Conservation (phyloP, 179 eudicot species). For the Corrigiola litoralis region DNA sequence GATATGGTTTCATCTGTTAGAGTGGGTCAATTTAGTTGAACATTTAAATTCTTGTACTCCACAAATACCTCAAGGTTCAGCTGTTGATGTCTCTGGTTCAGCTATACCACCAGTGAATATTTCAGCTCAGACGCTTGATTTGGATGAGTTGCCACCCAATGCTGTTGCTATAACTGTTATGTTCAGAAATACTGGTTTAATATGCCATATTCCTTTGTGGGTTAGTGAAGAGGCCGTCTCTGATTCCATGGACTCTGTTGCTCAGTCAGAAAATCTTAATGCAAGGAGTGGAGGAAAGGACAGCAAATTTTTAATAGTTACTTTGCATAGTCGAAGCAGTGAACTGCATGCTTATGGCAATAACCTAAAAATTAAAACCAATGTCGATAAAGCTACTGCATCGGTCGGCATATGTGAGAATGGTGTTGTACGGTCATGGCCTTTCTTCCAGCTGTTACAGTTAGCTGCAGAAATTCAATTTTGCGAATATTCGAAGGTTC, state of each 20-base stretch:
- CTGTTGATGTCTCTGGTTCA: constrained; percentile 22
- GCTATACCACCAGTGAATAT: constrained; percentile 16
- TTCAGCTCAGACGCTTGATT: constrained; percentile 23
- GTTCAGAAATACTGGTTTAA: constrained; percentile 48
- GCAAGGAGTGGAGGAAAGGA: constrained; percentile 29
- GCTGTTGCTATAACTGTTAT: constrained; percentile 30
- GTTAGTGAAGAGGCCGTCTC: constrained; percentile 35
- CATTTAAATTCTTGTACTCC: constrained; percentile 33
- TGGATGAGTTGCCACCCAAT: constrained; percentile 24
- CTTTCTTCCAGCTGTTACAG: constrained; percentile 62
- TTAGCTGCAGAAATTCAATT: constrained; percentile 48
- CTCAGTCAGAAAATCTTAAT: constrained; percentile 23
- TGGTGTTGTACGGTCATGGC: constrained; percentile 46
- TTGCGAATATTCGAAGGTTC: constrained; percentile 23
- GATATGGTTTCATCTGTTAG: constrained; percentile 66
- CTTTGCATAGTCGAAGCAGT: constrained; percentile 45
- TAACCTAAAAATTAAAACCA: constrained; percentile 33
- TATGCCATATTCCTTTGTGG: constrained; percentile 57
- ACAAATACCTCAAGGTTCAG: constrained; percentile 23
- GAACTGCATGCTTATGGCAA: constrained; percentile 40
- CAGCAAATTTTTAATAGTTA: constrained; percentile 41
- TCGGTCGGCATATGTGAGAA: constrained; percentile 38
- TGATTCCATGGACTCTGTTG: constrained; percentile 22
- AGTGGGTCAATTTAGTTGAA: constrained; percentile 61
- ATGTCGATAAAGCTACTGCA: constrained; percentile 52